These are phyloP conservation scores for Pleurotus ostreatus DNA, from an alignment of 768 basidiomycete species.

Conservation along the genomic window DNA sequence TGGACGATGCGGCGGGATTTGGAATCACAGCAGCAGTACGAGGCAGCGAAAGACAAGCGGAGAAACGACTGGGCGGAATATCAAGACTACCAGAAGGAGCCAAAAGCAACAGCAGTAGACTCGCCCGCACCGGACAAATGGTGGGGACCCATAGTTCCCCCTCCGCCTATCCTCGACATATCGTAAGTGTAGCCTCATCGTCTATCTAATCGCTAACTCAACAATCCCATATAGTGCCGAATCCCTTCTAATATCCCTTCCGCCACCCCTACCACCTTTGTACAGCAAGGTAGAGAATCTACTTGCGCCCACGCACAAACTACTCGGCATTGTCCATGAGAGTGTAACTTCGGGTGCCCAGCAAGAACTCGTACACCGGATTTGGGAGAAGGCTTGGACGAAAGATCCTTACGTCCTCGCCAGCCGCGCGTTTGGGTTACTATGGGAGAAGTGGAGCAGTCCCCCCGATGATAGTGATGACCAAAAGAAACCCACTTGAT, in stretches of 20 bases:
- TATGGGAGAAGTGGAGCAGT: slow-evolving; percentile 38
- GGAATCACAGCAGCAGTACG: slow-evolving; percentile 41
- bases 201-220: slow-evolving; percentile 3
- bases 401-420: slow-evolving; percentile 55
- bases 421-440: slow-evolving; percentile 32
- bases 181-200: slow-evolving; percentile 24
- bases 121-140: slow-evolving; percentile 23
- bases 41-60: slow-evolving; percentile 33
- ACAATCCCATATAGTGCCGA: slow-evolving; percentile 29
- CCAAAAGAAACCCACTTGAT: slow-evolving; percentile 1
- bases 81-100: slow-evolving; percentile 31
- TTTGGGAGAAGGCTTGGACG: slow-evolving; percentile 63
- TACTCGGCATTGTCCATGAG: slow-evolving; percentile 46
- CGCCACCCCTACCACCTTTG: slow-evolving; percentile 52
- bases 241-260: slow-evolving; percentile 55
- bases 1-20: slow-evolving; percentile 58
- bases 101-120: slow-evolving; percentile 15
- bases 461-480: slow-evolving; percentile 7
- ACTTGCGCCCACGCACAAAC: slow-evolving; percentile 52
- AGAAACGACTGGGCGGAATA: slow-evolving; percentile 48
- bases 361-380: slow-evolving; percentile 47
- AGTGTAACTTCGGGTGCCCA: slow-evolving; percentile 58
- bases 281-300: slow-evolving; percentile 49
- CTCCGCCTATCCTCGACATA: slow-evolving; percentile 34
- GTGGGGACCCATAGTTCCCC: slow-evolving; percentile 38